A percentile compares a stretch with the other conserved stretches of the same genome.
These are phyloP conservation scores for Calocybe gambosa DNA, from an alignment of 1,284 basidiomycete species.

Conservation along the genomic window DNA sequence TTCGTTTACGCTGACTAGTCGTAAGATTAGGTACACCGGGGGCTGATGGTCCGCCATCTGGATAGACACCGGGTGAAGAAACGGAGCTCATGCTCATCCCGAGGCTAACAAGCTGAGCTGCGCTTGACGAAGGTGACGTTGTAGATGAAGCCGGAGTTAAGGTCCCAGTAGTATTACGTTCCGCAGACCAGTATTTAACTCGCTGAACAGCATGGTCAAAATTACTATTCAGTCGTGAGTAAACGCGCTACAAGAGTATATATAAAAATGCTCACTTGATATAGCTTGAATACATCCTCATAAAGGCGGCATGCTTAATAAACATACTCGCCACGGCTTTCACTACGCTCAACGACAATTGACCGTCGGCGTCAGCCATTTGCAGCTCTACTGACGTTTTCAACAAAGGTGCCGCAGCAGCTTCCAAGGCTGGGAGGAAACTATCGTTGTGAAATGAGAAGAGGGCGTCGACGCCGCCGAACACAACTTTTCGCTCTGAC, in stretches of 20 bases:
- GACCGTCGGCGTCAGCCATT: constrained; percentile 64
- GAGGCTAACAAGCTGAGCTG: constrained; percentile 57
- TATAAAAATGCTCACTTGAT: constrained; percentile 68
- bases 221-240: constrained; percentile 47
- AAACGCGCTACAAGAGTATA: background rate
- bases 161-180: constrained; percentile 37
- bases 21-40: constrained; percentile 47
- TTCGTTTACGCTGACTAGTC: constrained; percentile 78
- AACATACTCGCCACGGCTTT: constrained; percentile 87
- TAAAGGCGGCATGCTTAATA: constrained; percentile 87
- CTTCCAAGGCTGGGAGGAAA: constrained; percentile 85
- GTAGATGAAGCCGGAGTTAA: constrained; percentile 33
- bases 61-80: constrained; percentile 37
- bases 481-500: constrained; percentile 87
- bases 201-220: constrained; percentile 88
- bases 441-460: constrained; percentile 90
- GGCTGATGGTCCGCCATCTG: constrained; percentile 31
- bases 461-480: constrained; percentile 86
- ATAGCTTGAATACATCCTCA: constrained; percentile 96
- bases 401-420: constrained; percentile 65
- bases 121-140: constrained; percentile 56
- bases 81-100: constrained; percentile 56
- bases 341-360: constrained; percentile 70
- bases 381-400: constrained; percentile 36
- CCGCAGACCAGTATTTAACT: constrained; percentile 76